Evolutionary conservation across 169 alveolate species (phyloP), one percentile per base, ranked within the genome.

Genomic region (Babesia divergens): DNA sequence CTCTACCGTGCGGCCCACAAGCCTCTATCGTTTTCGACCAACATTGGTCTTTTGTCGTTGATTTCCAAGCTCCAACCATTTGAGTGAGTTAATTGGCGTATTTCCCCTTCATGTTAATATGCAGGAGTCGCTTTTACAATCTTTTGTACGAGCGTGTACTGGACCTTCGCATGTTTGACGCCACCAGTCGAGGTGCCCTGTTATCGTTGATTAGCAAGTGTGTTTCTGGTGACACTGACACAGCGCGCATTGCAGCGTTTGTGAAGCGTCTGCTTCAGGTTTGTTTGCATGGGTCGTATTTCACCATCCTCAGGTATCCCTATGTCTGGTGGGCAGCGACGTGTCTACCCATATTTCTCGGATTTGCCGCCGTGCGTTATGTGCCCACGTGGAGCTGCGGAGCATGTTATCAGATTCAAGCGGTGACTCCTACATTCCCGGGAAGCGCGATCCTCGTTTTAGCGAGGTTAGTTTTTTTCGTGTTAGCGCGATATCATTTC

Each of bases 181-280:
- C 82, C 13, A 37, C 64, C 26, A 77, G 52, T 42, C 47, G 67
- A 2, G 28, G 40, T 8, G 14, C 22, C 20, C 47, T 77, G 20
- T 34, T 77, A n/a, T 6, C 44, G 11, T 55, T 77, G 49, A 56
- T 68, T 24, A 35, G 55, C 20, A n/a, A 32, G 6, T 49, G 59
- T n/a, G 42, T 77, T 26, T 26, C 67, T 0, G 28, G 13, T 3
- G 68, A 56, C 34, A 46, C n/a, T 9, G 69, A 55, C 18, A 18
- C 20, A 16, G n/a, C 51, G n/a, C 24, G 49, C 1, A 35, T 66
- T 13, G 65, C 66, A 6, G 69, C 82, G 7, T 70, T 70, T 24
- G 49, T 70, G 29, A 62, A 60, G 32, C 82, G 82, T 14, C 51
- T 70, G 13, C 55, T 70, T 11, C 82, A 70, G 82, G 82, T 70